Conservation (phyloP, 345 rosid species). For the Hibiscus syriacus region DNA sequence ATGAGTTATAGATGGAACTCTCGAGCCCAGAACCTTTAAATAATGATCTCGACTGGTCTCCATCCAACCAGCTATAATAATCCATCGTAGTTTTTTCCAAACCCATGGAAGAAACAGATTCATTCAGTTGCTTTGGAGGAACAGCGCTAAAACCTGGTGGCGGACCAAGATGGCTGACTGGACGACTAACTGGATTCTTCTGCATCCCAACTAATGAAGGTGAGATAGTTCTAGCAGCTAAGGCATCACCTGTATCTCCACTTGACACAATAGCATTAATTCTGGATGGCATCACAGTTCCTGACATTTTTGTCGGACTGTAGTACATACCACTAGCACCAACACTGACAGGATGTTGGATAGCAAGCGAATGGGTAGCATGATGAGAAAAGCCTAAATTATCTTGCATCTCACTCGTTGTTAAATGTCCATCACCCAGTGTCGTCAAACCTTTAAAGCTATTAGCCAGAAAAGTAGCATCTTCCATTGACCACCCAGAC, state of each 20-base stretch:
- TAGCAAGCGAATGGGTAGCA: conserved; percentile 26
- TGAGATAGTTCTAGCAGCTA: conserved; percentile 33
- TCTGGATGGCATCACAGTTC: conserved; percentile 35
- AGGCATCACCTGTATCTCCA: conserved; percentile 36
- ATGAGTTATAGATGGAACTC: conserved; percentile 31
- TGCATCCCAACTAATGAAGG: conserved; percentile 29
- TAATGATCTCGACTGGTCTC: conserved; percentile 59
- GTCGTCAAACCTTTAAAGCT: conserved; percentile 47
- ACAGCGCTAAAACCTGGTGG: conserved; percentile 86
- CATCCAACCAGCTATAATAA: conserved; percentile 99
- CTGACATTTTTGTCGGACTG: conserved; percentile 39
- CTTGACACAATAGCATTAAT: conserved; percentile 36
- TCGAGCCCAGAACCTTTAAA: conserved; percentile 33
- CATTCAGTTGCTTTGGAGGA: conserved; percentile 51
- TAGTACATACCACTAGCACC: conserved; percentile 33
- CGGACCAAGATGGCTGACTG: conserved; percentile 77
- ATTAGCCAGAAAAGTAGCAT: conserved; percentile 42
- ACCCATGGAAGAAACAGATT: conserved; percentile 32
- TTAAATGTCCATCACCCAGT: conserved; percentile 47
- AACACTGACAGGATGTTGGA: conserved; percentile 35
- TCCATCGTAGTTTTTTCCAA: conserved; percentile 40
- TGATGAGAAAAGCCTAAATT: conserved; percentile 29
- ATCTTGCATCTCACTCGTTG: conserved; percentile 46
- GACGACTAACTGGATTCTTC: conserved; percentile 76
- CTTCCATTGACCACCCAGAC: conserved; percentile 53